These are phyloP conservation scores for Noccaea bulbosa DNA, from an alignment of 345 rosid species.

Conservation along the genomic window DNA sequence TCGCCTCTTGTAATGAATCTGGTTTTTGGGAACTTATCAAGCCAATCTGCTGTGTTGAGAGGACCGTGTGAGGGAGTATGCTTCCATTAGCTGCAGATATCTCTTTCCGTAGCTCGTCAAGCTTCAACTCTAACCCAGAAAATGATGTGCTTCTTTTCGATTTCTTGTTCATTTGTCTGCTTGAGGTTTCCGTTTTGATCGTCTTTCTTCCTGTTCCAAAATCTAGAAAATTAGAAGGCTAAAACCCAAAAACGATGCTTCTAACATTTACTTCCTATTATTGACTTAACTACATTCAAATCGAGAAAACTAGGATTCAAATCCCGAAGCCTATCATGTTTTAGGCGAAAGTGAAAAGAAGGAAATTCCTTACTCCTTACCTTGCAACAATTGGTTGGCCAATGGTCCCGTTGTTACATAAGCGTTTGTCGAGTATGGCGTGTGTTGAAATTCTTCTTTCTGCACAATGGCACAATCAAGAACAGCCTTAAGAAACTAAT, in stretches of 20 bases:
- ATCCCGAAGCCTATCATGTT: conserved; percentile 11
- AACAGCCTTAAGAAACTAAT: not conserved
- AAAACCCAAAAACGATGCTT: not conserved
- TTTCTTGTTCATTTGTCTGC: conserved; percentile 53
- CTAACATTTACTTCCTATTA: not conserved
- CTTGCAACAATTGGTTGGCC: conserved; percentile 77
- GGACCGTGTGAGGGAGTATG: conserved; percentile 84
- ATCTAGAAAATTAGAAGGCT: too few species aligned
- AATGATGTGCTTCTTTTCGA: conserved; percentile 50
- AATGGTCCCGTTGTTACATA: conserved; percentile 82
- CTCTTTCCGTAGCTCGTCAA: conserved; percentile 79
- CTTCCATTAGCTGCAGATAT: conserved; percentile 67
- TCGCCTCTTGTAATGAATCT: conserved; percentile 62
- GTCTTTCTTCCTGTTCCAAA: conserved; percentile 65
- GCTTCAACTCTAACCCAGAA: conserved; percentile 67
- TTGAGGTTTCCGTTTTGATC: conserved; percentile 64
- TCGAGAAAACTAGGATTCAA: not conserved
- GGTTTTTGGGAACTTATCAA: conserved; percentile 64
- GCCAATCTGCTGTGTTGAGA: conserved; percentile 78
- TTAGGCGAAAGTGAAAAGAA: conserved; percentile 15
- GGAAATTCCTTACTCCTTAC: conserved; percentile 45
- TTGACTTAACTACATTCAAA: not conserved
- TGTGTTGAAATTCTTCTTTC: conserved; percentile 97
- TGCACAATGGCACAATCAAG: conserved; percentile 45
- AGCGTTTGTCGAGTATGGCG: conserved; percentile 92